These are phyloP conservation scores for Aspergillus bertholletiae DNA, from an alignment of 495 filamentous ascomycete genomes.

Conservation along the genomic window DNA sequence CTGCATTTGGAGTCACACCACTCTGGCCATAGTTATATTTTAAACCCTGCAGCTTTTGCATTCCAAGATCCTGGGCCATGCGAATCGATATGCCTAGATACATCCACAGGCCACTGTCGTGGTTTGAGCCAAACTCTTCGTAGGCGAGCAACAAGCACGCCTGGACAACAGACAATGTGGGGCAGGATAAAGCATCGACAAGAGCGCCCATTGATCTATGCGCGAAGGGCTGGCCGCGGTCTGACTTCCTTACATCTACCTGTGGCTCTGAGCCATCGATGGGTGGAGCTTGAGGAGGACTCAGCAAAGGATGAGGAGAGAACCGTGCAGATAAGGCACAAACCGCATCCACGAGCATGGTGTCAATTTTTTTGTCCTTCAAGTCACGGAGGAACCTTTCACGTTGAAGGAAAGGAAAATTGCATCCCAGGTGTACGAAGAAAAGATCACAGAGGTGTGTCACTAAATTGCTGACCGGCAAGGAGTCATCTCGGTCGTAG, in stretches of 20 bases:
- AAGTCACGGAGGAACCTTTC: conserved; percentile 66
- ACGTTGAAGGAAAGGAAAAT: conserved; percentile 73
- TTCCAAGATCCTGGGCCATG: conserved; percentile 80
- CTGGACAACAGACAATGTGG: conserved; percentile 74
- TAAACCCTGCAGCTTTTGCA: conserved; percentile 73
- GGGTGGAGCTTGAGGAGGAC: conserved; percentile 44
- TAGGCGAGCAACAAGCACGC: conserved; percentile 79
- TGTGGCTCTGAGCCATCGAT: conserved; percentile 46
- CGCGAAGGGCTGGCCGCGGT: conserved; percentile 66
- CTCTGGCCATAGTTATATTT: conserved; percentile 60
- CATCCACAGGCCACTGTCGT: conserved; percentile 88
- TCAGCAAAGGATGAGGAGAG: conserved; percentile 63
- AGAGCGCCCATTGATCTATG: conserved; percentile 71
- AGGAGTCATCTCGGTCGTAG: conserved; percentile 67
- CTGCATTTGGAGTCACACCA: conserved; percentile 50
- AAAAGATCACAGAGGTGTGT: conserved; percentile 72
- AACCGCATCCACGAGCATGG: conserved; percentile 82
- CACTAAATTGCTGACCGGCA: conserved; percentile 67
- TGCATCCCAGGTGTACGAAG: conserved; percentile 74
- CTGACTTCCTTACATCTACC: conserved; percentile 41
- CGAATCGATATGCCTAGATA: conserved; percentile 80
- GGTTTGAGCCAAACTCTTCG: conserved; percentile 79
- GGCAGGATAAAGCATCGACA: conserved; percentile 73
- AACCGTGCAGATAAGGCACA: conserved; percentile 81
- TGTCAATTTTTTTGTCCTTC: conserved; percentile 73